Evolutionary conservation across 1,284 basidiomycete genomes (phyloP).

Genomic region (Ustilago tritici): DNA sequence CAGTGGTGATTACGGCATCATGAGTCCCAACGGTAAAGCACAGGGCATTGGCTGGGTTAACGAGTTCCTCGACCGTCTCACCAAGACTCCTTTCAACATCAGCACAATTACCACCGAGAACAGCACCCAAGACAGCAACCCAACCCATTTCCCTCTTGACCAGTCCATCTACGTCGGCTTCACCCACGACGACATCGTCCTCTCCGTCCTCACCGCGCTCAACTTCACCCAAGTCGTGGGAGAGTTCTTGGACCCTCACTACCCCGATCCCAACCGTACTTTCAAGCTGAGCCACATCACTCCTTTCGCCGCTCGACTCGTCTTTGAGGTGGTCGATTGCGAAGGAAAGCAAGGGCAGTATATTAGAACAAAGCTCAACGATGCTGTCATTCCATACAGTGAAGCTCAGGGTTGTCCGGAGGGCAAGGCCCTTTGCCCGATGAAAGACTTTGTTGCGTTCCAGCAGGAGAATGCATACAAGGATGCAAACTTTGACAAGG

Average conservation of each 20-base stretch:
- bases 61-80: conserved; percentile 65
- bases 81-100: conserved; percentile 39
- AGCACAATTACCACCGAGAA: conserved; percentile 61
- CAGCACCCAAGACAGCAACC: conserved; percentile 52
- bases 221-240: conserved; percentile 62
- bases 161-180: conserved; percentile 66
- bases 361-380: conserved; percentile 85
- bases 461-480: conserved; percentile 51
- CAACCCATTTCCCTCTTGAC: conserved; percentile 61
- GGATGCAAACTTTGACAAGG: conserved; percentile 59
- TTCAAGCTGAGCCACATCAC: conserved; percentile 58
- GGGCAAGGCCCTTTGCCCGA: conserved; percentile 82
- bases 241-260: conserved; percentile 48
- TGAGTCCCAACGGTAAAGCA: conserved; percentile 80
- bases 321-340: conserved; percentile 59
- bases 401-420: conserved; percentile 77
- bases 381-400: conserved; percentile 85
- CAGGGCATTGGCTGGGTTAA: conserved; percentile 84
- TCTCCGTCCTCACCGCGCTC: conserved; percentile 62
- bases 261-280: conserved; percentile 40
- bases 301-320: conserved; percentile 57
- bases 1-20: conserved; percentile 77
- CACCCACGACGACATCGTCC: conserved; percentile 61
- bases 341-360: conserved; percentile 72
- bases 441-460: conserved; percentile 78